These are phyloP conservation scores for Crotalaria pallida DNA, from an alignment of 306 rosid species.

Conservation along the genomic window DNA sequence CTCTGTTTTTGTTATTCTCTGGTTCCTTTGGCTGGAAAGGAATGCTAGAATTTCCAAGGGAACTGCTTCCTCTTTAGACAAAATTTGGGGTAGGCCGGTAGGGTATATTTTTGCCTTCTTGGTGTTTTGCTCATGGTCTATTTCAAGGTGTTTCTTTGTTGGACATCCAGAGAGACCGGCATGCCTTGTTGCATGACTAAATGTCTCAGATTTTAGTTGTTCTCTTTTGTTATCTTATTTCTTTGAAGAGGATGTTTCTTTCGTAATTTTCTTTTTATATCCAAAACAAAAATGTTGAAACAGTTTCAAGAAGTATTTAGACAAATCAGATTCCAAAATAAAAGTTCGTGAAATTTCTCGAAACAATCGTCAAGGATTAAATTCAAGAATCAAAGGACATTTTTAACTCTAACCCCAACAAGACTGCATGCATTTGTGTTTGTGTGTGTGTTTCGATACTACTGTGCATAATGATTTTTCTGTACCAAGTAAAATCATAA, in stretches of 20 bases:
- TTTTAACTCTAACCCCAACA: background rate
- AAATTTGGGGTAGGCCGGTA: background rate
- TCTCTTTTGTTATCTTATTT: background rate
- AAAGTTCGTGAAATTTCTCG: background rate
- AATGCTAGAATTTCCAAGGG: conserved; percentile 8
- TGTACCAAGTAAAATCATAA: background rate
- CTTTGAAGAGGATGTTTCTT: background rate
- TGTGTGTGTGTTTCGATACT: background rate
- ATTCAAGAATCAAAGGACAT: background rate
- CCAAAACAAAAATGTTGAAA: no score
- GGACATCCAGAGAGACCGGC: background rate
- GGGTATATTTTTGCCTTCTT: no score
- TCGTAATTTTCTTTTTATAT: no score
- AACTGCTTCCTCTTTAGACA: background rate
- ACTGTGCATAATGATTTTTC: background rate
- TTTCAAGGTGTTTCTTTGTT: background rate
- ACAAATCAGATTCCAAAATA: background rate
- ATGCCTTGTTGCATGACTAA: background rate
- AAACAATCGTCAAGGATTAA: background rate
- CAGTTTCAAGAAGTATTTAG: background rate
- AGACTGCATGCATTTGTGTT: background rate
- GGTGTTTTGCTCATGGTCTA: background rate
- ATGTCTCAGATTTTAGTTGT: background rate
- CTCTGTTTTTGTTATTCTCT: background rate
- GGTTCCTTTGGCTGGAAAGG: background rate